A percentile compares a stretch with the other conserved stretches of the same genome.
Evolutionary conservation across 345 rosid genomes (phyloP).

Genomic region (Boechera divaricarpa): DNA sequence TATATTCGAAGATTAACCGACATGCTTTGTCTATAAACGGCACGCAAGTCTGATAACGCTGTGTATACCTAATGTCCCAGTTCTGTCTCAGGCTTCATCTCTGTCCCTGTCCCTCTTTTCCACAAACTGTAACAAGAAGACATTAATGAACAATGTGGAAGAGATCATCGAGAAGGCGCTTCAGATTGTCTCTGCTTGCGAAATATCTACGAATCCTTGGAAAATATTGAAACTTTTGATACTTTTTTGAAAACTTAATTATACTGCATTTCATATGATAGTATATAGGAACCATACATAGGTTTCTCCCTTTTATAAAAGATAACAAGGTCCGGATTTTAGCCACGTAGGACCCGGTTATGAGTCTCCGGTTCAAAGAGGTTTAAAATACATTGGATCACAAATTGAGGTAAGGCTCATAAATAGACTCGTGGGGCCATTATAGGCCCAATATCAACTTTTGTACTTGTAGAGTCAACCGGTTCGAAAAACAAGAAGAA

Average conservation of each 20-base stretch:
- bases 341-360: constrained; percentile 23
- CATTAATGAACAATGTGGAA: constrained; percentile 54
- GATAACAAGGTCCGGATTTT: not conserved
- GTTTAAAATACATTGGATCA: not conserved
- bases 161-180: constrained; percentile 90
- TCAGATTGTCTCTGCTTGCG: constrained; percentile 57
- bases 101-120: too few relatives aligned
- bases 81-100: too few relatives aligned
- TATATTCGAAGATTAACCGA: too few relatives aligned
- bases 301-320: constrained; percentile 1
- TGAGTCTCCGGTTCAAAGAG: not conserved
- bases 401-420: not conserved
- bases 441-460: constrained; percentile 12
- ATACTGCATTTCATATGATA: too few relatives aligned
- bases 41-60: too few relatives aligned
- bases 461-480: not conserved
- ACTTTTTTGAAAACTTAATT: too few relatives aligned
- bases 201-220: not conserved
- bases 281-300: too few relatives aligned
- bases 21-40: too few relatives aligned
- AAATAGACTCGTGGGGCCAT: not conserved
- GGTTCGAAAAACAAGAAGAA: not conserved
- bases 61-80: too few relatives aligned
- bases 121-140: too few relatives aligned
- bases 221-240: not conserved